Percentiles rank a stretch among this genome's conserved stretches.
phyloP scores from a whole-genome alignment of 345 rosid genomes.

The Eutrema heterophyllum region DNA sequence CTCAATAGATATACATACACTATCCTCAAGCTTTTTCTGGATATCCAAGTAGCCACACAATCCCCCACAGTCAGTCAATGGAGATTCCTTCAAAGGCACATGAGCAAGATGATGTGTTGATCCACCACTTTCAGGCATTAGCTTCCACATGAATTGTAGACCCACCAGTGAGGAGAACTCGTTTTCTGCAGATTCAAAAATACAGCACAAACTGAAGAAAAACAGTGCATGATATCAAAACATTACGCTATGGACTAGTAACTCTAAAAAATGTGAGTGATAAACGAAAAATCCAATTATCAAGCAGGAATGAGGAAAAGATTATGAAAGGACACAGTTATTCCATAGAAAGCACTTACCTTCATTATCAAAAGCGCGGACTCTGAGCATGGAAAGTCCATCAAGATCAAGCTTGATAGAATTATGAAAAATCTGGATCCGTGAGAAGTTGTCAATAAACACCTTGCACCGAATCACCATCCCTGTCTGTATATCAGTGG shows the following conservation, averaged over 20 bases:
- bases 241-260: not conserved
- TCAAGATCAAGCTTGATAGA: constrained; percentile 92
- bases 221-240: not conserved
- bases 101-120: constrained; percentile 74
- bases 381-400: constrained; percentile 89
- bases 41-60: constrained; percentile 79
- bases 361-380: constrained; percentile 82
- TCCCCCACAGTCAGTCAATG: constrained; percentile 89
- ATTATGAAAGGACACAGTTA: not conserved
- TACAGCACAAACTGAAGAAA: not conserved
- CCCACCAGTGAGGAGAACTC: constrained; percentile 93
- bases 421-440: constrained; percentile 89
- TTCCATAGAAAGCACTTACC: constrained; percentile 36
- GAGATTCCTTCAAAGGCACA: constrained; percentile 93
- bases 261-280: not conserved
- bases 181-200: constrained; percentile 44
- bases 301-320: not conserved
- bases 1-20: constrained; percentile 39
- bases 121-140: constrained; percentile 53
- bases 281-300: not conserved
- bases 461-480: constrained; percentile 94
- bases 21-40: constrained; percentile 78
- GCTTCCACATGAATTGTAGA: constrained; percentile 83
- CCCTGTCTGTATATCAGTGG: constrained; percentile 73
- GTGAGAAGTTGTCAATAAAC: constrained; percentile 79